phyloP scores from a whole-genome alignment of 2,329 filamentous ascomycete genomes.

The Ascosphaera apis region DNA sequence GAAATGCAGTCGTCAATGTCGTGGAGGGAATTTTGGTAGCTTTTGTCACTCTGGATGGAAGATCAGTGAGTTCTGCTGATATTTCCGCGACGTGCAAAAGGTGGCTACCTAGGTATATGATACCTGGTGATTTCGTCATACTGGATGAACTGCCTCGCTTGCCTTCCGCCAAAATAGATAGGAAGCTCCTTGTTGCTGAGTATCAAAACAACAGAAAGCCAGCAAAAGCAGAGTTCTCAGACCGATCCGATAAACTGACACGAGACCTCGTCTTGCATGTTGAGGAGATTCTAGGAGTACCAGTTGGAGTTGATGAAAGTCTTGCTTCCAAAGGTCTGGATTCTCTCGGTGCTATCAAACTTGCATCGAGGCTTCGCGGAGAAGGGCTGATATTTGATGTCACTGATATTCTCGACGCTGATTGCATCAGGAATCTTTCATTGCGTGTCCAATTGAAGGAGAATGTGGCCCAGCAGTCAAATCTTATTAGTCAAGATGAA shows the following conservation, averaged over 20 bases:
- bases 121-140: slow-evolving; percentile 49
- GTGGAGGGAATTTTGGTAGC: slow-evolving; percentile 46
- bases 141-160: slow-evolving; percentile 46
- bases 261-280: slow-evolving; percentile 19
- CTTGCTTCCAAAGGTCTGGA: slow-evolving; percentile 39
- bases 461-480: slow-evolving; percentile 5
- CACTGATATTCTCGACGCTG: slow-evolving; percentile 36
- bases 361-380: slow-evolving; percentile 40
- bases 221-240: slow-evolving; percentile 3
- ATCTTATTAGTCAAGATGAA: slow-evolving; percentile 4
- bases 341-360: slow-evolving; percentile 37
- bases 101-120: slow-evolving; percentile 69
- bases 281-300: slow-evolving; percentile 18
- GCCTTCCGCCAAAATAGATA: slow-evolving; percentile 65
- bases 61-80: slow-evolving; percentile 15
- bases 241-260: slow-evolving; percentile 9
- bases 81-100: slow-evolving; percentile 38
- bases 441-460: slow-evolving; percentile 10
- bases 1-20: slow-evolving; percentile 43
- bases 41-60: slow-evolving; percentile 39
- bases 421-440: slow-evolving; percentile 21
- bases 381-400: slow-evolving; percentile 33
- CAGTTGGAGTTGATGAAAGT: slow-evolving; percentile 16
- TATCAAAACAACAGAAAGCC: slow-evolving; percentile 20
- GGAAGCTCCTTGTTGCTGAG: slow-evolving; percentile 34